These are phyloP conservation scores for Diplodia scrobiculata DNA, from an alignment of 2,329 filamentous ascomycete species.

Conservation along the genomic window DNA sequence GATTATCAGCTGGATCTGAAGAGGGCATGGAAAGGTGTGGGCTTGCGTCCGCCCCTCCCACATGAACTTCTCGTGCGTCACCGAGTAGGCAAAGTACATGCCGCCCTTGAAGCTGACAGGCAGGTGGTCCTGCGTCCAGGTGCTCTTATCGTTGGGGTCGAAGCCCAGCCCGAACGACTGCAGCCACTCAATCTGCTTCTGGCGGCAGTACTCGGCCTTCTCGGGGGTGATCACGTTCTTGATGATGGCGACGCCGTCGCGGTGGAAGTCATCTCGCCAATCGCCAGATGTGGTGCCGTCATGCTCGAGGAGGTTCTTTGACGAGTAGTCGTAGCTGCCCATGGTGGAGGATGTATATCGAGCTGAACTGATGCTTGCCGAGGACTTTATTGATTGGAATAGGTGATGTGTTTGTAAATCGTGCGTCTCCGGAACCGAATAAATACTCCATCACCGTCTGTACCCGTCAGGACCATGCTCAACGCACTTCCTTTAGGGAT, in stretches of 20 bases:
- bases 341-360: background rate
- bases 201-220: conserved; percentile 36
- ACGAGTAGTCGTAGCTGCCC: conserved; percentile 16
- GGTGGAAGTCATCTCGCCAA: conserved; percentile 40
- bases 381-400: background rate
- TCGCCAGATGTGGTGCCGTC: conserved; percentile 33
- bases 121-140: conserved; percentile 51
- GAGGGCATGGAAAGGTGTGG: too few relatives aligned
- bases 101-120: conserved; percentile 41
- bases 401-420: background rate
- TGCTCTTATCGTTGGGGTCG: conserved; percentile 33
- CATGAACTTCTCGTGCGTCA: too few relatives aligned
- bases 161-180: too few relatives aligned
- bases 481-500: background rate
- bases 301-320: conserved; percentile 27
- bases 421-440: background rate
- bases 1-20: too few relatives aligned
- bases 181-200: too few relatives aligned
- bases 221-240: conserved; percentile 36
- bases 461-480: background rate
- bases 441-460: background rate
- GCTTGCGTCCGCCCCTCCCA: too few relatives aligned
- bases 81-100: too few relatives aligned
- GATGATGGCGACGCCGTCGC: conserved; percentile 38
- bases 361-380: background rate